Evolutionary conservation across 2,329 filamentous ascomycete species (phyloP), one percentile per base, ranked within the genome.

Genomic region (Fusarium equiseti): DNA sequence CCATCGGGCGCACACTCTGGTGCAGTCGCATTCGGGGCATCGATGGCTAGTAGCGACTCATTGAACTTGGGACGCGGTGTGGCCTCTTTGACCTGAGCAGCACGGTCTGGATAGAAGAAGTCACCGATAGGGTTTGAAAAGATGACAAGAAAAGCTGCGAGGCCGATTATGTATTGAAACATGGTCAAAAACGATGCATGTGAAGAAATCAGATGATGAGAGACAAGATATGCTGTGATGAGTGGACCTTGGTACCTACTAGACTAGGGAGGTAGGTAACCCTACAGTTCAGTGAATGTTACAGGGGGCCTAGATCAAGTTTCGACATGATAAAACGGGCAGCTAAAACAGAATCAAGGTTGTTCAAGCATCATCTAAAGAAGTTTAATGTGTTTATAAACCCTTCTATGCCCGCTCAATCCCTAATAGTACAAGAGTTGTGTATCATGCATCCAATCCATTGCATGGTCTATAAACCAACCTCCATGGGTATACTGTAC

Each of bases 1-100:
- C 79, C 68, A 62, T 86, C 81, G 3, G 78, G 73, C 0, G 76
- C 73, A 57, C 84, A 87, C 11, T 71, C 75, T 54, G 75, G 72
- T 27, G 70, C 71, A 22, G 80, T 80, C 52, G 79, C 79, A 69
- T 82, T 80, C 43, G 75, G 69, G 9, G 60, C 61, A 53, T 87
- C 85, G 48, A 87, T 76, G 22, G 86, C 86, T 54, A 88, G 77
- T 38, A 87, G 79, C 50, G 84, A 84, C 74, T 86, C 82, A 69
- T 87, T 86, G 57, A 88, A 79, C 44, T 77, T 76, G 5, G 86
- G 86, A 38, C 83, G 80, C 29, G 83, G 79, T 26, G 80, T 80
- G 22, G 31, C 63, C 66, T 53, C 73, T 61, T 69, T 71, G 22
- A 43, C 55, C 26, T 45, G 59, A 13, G 26, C 49, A 38, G 55